These are phyloP conservation scores for Cercospora sp. DNA, from an alignment of 2,329 filamentous ascomycete species.

Conservation along the genomic window DNA sequence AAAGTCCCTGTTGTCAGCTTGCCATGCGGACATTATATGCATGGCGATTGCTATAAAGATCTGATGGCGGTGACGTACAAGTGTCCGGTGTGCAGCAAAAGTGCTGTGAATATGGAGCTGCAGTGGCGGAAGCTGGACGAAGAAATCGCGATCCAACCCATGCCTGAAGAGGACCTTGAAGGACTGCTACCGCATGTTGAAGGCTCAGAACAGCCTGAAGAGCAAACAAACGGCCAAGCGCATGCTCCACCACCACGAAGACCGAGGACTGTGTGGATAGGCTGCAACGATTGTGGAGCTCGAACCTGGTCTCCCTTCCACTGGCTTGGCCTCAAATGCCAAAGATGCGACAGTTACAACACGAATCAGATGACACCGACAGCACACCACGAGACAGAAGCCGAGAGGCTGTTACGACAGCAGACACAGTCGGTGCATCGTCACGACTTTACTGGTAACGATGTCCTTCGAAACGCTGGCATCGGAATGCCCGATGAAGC, in stretches of 20 bases:
- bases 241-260: slow-evolving; percentile 16
- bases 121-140: slow-evolving; percentile 90
- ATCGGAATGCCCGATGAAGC: slow-evolving; percentile 33
- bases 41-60: slow-evolving; percentile 82
- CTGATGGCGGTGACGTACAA: slow-evolving; percentile 91
- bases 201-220: slow-evolving; percentile 8
- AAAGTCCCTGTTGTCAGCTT: slow-evolving; percentile 87
- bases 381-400: slow-evolving; percentile 39
- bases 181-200: slow-evolving; percentile 31
- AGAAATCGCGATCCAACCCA: slow-evolving; percentile 83
- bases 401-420: slow-evolving; percentile 36
- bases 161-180: slow-evolving; percentile 60
- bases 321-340: slow-evolving; percentile 91
- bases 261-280: slow-evolving; percentile 65
- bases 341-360: slow-evolving; percentile 56
- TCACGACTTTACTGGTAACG: slow-evolving; percentile 40
- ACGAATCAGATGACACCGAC: slow-evolving; percentile 51
- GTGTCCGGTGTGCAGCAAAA: slow-evolving; percentile 95
- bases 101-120: slow-evolving; percentile 94
- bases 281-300: slow-evolving; percentile 92
- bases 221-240: slow-evolving; percentile 34
- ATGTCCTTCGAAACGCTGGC: slow-evolving; percentile 37
- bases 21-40: slow-evolving; percentile 93
- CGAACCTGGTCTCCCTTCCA: slow-evolving; percentile 87
- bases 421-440: slow-evolving; percentile 32